Evolutionary conservation across 306 rosid genomes (phyloP), one percentile per base, ranked within the genome.

Genomic region (Biancaea sappan): DNA sequence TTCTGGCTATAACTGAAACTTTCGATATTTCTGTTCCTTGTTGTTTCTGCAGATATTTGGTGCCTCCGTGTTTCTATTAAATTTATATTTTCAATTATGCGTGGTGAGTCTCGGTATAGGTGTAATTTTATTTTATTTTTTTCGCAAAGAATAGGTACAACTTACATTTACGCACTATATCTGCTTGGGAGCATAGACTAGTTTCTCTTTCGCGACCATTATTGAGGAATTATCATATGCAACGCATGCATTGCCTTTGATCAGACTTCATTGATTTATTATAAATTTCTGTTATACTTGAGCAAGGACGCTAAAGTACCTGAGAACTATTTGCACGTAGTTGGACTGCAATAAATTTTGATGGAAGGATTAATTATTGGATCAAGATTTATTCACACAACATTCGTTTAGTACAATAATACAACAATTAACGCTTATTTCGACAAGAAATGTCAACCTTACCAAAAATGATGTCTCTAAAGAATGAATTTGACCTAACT

Each of bases 401-500:
- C 58, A 77, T 58, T 46, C 21, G 47, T 66, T 32, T 57, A 59
- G 21, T 1, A 37, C 18, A 29, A 69, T 32, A 38, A 58, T 24
- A 29, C 47, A n/a, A n/a, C n/a, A n/a, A n/a, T n/a, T n/a, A 67
- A 57, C 76, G 24, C 38, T 58, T 77, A 25, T 41, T 24, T 24
- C 38, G 21, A 12, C 21, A 35, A 16, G 19, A 66, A 61, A 52
- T 73, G 22, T 53, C 35, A 44, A 65, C 52, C 14, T 28, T 56
- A 16, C 1, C 15, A 22, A 53, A 18, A 3, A 61, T 8, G 31
- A 19, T 35, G 0, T 4, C 70, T 71, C 66, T 16, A 40, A 12
- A 26, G 38, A 57, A 19, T 62, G 66, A 47, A 31, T 35, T 11
- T 26, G 28, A 60, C 22, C 81, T 81, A 94, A 88, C 96, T 94